phyloP scores from a whole-genome alignment of 352 stramenopile genomes.

The Blastocystis sp. region DNA sequence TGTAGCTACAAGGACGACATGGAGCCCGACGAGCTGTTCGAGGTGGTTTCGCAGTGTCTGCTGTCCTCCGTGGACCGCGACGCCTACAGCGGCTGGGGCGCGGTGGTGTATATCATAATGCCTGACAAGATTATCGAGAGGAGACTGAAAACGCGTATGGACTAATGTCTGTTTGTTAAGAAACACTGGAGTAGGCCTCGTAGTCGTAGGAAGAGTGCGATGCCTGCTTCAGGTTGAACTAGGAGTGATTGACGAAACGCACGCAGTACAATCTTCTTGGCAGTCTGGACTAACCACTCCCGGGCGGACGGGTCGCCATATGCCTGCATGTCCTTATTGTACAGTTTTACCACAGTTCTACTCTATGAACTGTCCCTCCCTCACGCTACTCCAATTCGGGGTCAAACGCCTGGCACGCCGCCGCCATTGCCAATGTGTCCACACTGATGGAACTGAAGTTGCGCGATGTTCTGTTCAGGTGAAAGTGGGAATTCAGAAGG shows the following conservation, averaged over 20 bases:
- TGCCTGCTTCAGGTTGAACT: constrained; percentile 61
- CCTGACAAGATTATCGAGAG: constrained; percentile 71
- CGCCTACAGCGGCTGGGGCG: constrained; percentile 95
- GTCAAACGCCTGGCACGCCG: constrained; percentile 41
- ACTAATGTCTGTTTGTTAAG: constrained; percentile 24
- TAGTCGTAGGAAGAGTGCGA: constrained; percentile 58
- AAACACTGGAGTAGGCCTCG: constrained; percentile 21
- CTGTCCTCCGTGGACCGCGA: constrained; percentile 96
- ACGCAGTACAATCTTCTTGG: constrained; percentile 23
- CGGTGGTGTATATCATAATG: constrained; percentile 95
- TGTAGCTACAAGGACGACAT: constrained; percentile 73
- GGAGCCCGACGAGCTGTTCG: constrained; percentile 93
- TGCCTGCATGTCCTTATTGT: constrained; percentile 14
- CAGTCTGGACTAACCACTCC: constrained; percentile 4
- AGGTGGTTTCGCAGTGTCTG: constrained; percentile 96
- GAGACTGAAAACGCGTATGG: constrained; percentile 74
- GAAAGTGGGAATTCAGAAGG: not conserved
- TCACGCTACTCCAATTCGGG: not conserved
- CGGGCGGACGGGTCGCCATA: constrained; percentile 4
- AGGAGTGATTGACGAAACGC: not conserved
- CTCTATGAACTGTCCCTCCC: not conserved
- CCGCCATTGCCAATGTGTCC: constrained; percentile 35
- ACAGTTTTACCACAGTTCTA: constrained; percentile 37
- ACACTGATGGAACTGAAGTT: constrained; percentile 63
- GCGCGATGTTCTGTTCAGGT: not conserved